These are phyloP conservation scores for Porcisia hertigi DNA, from an alignment of 208 protist species.

Conservation along the genomic window DNA sequence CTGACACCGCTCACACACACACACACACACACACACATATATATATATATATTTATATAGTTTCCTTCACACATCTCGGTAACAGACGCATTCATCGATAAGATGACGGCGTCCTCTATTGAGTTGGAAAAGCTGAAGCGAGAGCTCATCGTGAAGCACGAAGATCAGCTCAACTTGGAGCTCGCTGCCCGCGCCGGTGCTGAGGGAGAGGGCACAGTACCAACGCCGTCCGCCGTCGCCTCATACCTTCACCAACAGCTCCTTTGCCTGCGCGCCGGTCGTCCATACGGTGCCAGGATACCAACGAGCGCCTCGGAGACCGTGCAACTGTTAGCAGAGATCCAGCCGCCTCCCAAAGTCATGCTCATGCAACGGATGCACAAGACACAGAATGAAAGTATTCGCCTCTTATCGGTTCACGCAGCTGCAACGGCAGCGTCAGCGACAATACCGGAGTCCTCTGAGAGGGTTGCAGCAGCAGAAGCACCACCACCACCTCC, in stretches of 20 bases:
- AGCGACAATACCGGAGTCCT: not conserved
- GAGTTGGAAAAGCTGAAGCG: conserved; percentile 29
- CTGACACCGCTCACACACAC: not conserved
- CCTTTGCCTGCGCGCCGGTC: conserved; percentile 44
- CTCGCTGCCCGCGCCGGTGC: not conserved
- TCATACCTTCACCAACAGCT: conserved; percentile 47
- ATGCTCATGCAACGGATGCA: conserved; percentile 18
- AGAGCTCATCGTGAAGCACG: conserved; percentile 18
- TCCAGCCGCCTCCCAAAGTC: conserved; percentile 9
- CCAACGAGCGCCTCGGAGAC: conserved; percentile 12
- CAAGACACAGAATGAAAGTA: conserved; percentile 23
- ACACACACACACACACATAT: not conserved
- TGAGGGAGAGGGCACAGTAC: not conserved
- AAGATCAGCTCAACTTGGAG: conserved; percentile 14
- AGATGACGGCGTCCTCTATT: conserved; percentile 5
- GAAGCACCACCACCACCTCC: not conserved
- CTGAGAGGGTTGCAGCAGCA: not conserved
- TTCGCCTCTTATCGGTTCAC: conserved; percentile 17
- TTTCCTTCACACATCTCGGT: not conserved
- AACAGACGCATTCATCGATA: not conserved
- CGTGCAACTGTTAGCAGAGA: conserved; percentile 14
- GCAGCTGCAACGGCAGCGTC: not conserved
- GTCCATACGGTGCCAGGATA: not conserved
- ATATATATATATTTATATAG: not conserved
- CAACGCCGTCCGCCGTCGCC: not conserved